Conservation (phyloP, 1,284 basidiomycete genomes). For the Cryptococcus maquisensis region DNA sequence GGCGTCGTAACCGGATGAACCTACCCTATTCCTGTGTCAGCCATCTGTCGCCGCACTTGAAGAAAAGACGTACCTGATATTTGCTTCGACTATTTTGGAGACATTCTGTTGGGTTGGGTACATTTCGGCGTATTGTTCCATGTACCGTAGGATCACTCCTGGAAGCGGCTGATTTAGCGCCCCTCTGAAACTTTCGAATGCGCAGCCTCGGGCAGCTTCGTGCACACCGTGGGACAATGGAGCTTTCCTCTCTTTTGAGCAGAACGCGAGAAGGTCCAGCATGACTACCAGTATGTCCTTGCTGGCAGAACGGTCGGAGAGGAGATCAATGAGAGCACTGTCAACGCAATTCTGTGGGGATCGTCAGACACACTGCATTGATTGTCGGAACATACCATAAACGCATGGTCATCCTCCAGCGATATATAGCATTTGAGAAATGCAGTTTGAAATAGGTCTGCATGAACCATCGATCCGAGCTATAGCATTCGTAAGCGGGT, state of each 20-base stretch:
- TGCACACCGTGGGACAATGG: conserved; percentile 14
- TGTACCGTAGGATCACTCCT: conserved; percentile 35
- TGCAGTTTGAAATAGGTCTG: conserved; percentile 34
- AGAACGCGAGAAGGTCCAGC: conserved; percentile 32
- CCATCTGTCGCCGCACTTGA: not conserved
- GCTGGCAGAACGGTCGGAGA: conserved; percentile 15
- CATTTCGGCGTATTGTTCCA: conserved; percentile 25
- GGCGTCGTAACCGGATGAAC: conserved; percentile 25
- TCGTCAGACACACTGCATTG: not conserved
- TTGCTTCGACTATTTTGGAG: conserved; percentile 27
- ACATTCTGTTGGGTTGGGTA: conserved; percentile 25
- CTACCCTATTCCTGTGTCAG: not conserved
- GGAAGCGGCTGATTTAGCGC: conserved; percentile 29
- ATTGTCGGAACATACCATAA: conserved; percentile 21
- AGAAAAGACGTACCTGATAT: conserved; percentile 24
- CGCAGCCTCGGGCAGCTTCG: conserved; percentile 27
- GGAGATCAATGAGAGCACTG: conserved; percentile 16
- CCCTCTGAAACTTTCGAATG: conserved; percentile 22
- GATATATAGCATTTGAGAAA: conserved; percentile 32
- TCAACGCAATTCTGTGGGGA: conserved; percentile 22
- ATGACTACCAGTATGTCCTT: conserved; percentile 23
- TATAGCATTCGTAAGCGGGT: not conserved
- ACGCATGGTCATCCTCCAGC: conserved; percentile 20
- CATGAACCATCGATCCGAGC: conserved; percentile 30
- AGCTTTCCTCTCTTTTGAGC: conserved; percentile 23